Evolutionary conservation across 352 stramenopile species (phyloP).

Genomic region (Pythium rhizo-oryzae): DNA sequence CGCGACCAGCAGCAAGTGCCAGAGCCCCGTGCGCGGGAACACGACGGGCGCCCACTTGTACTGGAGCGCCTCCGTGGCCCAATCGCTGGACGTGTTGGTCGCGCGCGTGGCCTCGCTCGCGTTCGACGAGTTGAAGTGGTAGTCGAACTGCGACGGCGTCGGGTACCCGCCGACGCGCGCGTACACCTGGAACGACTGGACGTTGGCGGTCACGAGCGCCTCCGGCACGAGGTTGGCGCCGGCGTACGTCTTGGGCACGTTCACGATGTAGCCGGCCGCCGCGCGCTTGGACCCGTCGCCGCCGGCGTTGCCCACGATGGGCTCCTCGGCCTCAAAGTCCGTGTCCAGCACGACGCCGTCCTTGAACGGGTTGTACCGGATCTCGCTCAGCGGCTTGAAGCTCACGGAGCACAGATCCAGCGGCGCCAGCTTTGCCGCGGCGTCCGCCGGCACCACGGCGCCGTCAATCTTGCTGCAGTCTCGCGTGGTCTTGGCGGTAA

Average conservation of each 20-base stretch:
- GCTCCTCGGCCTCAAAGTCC: slow-evolving; percentile 21
- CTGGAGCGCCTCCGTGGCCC: slow-evolving; percentile 12
- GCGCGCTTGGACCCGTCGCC: slow-evolving; percentile 6
- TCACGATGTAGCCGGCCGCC: slow-evolving; percentile 21
- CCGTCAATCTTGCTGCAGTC: slow-evolving; percentile 20
- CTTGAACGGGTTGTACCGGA: slow-evolving; percentile 25
- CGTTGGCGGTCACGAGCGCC: slow-evolving; percentile 29
- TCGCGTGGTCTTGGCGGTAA: slow-evolving; percentile 12
- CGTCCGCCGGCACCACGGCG: background rate
- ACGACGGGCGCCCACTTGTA: slow-evolving; percentile 27
- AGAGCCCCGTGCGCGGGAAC: slow-evolving; percentile 32
- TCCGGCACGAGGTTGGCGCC: slow-evolving; percentile 26
- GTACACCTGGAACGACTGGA: slow-evolving; percentile 36
- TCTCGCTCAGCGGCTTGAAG: slow-evolving; percentile 19
- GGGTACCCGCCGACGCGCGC: slow-evolving; percentile 34
- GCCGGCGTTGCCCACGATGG: slow-evolving; percentile 3
- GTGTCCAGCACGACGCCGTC: slow-evolving; percentile 19
- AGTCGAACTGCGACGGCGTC: slow-evolving; percentile 32
- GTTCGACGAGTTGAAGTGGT: slow-evolving; percentile 30
- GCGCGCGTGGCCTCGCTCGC: slow-evolving; percentile 2
- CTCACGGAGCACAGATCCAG: slow-evolving; percentile 23
- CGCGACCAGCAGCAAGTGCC: slow-evolving; percentile 35
- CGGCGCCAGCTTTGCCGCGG: background rate
- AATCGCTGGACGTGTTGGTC: slow-evolving; percentile 11
- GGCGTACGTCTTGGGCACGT: slow-evolving; percentile 34